A percentile compares a stretch with the other conserved stretches of the same genome.
These are phyloP conservation scores for Strigomonas culicis DNA, from an alignment of 208 protist species.

Conservation along the genomic window DNA sequence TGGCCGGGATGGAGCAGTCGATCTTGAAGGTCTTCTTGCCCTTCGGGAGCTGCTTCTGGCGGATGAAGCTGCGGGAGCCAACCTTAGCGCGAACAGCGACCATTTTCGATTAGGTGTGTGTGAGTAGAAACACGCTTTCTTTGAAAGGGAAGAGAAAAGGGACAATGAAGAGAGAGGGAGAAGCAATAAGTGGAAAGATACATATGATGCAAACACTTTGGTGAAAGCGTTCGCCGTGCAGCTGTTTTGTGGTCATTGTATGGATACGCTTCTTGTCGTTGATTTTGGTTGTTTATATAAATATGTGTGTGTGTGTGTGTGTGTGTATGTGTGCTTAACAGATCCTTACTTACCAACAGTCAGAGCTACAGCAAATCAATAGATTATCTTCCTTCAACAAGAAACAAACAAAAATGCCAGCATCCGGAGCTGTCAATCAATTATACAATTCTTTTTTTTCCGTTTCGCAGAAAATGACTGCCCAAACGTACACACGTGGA, in stretches of 20 bases:
- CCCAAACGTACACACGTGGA: too few relatives aligned
- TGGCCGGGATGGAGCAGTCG: slow-evolving; percentile 62
- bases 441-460: too few relatives aligned
- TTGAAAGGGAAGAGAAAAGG: neutral
- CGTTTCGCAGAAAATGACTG: too few relatives aligned
- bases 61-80: slow-evolving; percentile 76
- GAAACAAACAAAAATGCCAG: too few relatives aligned
- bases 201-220: neutral
- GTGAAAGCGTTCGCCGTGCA: neutral
- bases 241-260: neutral
- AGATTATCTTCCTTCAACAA: too few relatives aligned
- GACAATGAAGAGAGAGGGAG: slow-evolving; percentile 11
- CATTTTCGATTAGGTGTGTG: slow-evolving; percentile 28
- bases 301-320: slow-evolving; percentile 3
- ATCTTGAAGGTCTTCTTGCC: slow-evolving; percentile 89
- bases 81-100: slow-evolving; percentile 91
- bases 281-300: neutral
- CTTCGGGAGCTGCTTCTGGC: slow-evolving; percentile 84
- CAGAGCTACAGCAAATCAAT: too few relatives aligned
- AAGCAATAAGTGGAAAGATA: slow-evolving; percentile 3
- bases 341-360: neutral
- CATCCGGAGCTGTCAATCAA: too few relatives aligned
- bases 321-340: neutral
- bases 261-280: neutral
- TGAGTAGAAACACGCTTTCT: neutral